These are phyloP conservation scores for Dioscorea cayenensis DNA, from an alignment of 116 monocot genomes.

Conservation along the genomic window DNA sequence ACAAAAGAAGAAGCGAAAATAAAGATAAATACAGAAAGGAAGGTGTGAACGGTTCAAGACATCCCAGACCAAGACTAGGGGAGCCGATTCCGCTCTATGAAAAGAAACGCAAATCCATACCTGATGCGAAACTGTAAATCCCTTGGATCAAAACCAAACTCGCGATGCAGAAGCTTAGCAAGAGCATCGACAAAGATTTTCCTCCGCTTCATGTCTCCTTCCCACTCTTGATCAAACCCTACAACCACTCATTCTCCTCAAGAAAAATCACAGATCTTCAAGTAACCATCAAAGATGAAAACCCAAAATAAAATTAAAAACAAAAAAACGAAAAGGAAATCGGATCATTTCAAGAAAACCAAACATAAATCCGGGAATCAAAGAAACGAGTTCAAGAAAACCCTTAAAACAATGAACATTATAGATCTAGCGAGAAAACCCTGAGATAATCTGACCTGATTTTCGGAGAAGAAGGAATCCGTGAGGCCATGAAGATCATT, in stretches of 20 bases:
- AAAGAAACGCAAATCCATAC: slow-evolving; percentile 74
- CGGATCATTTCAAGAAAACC: no score
- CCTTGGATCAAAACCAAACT: slow-evolving; percentile 32
- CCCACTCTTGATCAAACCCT: not conserved
- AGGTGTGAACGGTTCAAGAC: slow-evolving; percentile 10
- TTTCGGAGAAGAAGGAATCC: not conserved
- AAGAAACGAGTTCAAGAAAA: no score
- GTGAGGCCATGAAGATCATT: not conserved
- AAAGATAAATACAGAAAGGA: not conserved
- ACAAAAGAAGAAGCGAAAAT: not conserved
- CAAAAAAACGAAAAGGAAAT: no score
- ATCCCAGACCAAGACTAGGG: slow-evolving; percentile 78
- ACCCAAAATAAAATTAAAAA: no score
- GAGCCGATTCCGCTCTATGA: slow-evolving; percentile 85
- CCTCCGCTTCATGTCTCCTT: slow-evolving; percentile 49
- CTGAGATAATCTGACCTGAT: no score
- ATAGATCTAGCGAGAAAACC: no score
- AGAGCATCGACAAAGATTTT: slow-evolving; percentile 19
- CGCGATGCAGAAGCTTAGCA: slow-evolving; percentile 35
- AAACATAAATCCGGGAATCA: no score
- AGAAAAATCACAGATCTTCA: no score
- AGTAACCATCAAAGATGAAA: no score
- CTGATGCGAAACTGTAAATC: slow-evolving; percentile 8
- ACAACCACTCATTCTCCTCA: no score
- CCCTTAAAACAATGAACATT: no score